Percentiles rank a stretch among this genome's conserved stretches.
These are phyloP conservation scores for Pleurotus tuber-regium DNA, from an alignment of 768 basidiomycete genomes.

Conservation along the genomic window DNA sequence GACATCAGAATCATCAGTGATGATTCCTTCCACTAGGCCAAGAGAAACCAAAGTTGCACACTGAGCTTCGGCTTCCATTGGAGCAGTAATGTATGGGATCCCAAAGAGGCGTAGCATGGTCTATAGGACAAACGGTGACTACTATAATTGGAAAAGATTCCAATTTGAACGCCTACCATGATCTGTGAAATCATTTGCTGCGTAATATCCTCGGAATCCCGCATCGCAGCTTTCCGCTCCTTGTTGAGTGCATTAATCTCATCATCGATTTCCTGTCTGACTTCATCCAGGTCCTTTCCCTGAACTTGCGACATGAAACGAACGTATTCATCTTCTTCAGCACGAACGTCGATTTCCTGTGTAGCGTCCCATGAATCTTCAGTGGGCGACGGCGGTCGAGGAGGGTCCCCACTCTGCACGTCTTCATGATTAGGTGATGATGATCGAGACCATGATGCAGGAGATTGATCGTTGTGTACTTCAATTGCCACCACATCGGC, in stretches of 20 bases:
- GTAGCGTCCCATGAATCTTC: slow-evolving; percentile 73
- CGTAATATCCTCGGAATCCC: slow-evolving; percentile 94
- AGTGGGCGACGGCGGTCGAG: slow-evolving; percentile 22
- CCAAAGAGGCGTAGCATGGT: slow-evolving; percentile 91
- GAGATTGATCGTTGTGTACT: slow-evolving; percentile 15
- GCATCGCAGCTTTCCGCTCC: slow-evolving; percentile 84
- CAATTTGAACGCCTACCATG: slow-evolving; percentile 42
- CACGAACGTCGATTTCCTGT: slow-evolving; percentile 79
- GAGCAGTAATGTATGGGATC: slow-evolving; percentile 97
- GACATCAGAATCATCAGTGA: slow-evolving; percentile 98
- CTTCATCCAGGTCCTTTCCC: slow-evolving; percentile 76
- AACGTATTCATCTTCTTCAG: slow-evolving; percentile 89
- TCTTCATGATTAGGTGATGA: slow-evolving; percentile 27
- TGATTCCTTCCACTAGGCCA: slow-evolving; percentile 91
- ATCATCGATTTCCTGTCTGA: slow-evolving; percentile 86
- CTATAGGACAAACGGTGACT: too few relatives aligned
- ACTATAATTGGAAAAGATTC: not conserved
- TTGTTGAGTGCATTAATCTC: slow-evolving; percentile 82
- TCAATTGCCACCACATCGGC: not conserved
- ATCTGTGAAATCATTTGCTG: slow-evolving; percentile 92
- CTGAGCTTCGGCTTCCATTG: slow-evolving; percentile 99
- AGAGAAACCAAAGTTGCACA: slow-evolving; percentile 89
- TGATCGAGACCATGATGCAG: slow-evolving; percentile 32
- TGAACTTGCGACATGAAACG: slow-evolving; percentile 89
- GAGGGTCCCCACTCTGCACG: slow-evolving; percentile 15